Evolutionary conservation across 768 basidiomycete genomes (phyloP), one percentile per base, ranked within the genome.

Genomic region (Kwoniella dejecticola): DNA sequence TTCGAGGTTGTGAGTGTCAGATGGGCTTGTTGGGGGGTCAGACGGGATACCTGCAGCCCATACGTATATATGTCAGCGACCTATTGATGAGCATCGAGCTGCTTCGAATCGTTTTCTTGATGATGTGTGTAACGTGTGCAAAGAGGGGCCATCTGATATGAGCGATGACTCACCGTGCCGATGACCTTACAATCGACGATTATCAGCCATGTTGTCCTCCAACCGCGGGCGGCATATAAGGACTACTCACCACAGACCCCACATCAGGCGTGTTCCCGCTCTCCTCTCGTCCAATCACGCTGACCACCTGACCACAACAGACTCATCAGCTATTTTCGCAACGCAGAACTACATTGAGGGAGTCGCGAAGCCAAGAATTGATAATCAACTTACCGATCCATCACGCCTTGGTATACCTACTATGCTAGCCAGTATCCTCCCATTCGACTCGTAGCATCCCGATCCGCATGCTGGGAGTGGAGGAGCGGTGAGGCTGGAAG

Each of bases 21-120:
- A 44, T 71, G 71, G 8, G 79, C 79, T 70, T 78, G 76, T 63
- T 66, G 66, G 11, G 79, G 73, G n/a, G 79, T 74, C n/a, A 80
- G 52, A 3, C 78, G 71, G 19, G 77, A 68, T 29, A 79, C 65
- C 63, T 72, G 26, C 6, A 13, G 8, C 36, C 8, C 31, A n/a
- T n/a, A n/a, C n/a, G n/a, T n/a, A n/a, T n/a, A n/a, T 36, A 53
- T 4, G 4, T 7, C 29, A 4, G 52, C 12, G 12, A 52, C 29
- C 21, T 12, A 49, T n/a, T 4, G 26, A 29, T 29, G 36, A 38
- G 36, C 8, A 38, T 38, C 36, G 17, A 27, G 19, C 8, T 49
- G 26, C 48, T 49, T 8, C 8, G 8, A 8, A 38, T n/a, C n/a
- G n/a, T n/a, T n/a, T n/a, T n/a, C n/a, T n/a, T n/a, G n/a, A n/a